Conservation (phyloP, 176 grass and related monocot species). For the Aegilops umbellulata region DNA sequence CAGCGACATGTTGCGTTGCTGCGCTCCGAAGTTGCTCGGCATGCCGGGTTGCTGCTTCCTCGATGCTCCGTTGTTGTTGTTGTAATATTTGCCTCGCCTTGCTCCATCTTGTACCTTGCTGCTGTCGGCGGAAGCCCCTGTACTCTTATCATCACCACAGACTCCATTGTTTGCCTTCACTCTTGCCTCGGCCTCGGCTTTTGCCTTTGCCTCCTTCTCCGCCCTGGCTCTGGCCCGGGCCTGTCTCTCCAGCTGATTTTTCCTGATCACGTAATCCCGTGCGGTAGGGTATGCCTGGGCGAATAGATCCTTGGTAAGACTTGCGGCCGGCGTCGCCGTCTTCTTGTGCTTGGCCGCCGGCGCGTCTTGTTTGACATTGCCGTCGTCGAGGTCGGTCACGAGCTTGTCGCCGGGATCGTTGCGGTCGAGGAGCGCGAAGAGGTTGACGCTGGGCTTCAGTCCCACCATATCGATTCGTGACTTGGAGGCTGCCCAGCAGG, state of each 20-base stretch:
- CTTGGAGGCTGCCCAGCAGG: too few relatives aligned
- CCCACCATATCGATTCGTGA: too few relatives aligned
- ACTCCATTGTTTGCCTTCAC: not conserved
- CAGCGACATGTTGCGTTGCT: too few relatives aligned
- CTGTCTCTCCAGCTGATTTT: not conserved
- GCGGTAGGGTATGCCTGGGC: not conserved
- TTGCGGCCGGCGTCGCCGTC: not conserved
- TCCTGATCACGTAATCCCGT: not conserved
- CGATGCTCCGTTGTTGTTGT: too few relatives aligned
- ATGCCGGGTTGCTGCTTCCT: too few relatives aligned
- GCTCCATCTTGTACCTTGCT: not conserved
- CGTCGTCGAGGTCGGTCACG: not conserved
- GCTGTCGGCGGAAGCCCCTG: not conserved
- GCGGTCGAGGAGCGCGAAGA: not conserved
- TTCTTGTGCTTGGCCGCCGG: not conserved
- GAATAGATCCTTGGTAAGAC: not conserved
- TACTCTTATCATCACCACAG: too few relatives aligned
- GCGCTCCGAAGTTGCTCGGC: too few relatives aligned
- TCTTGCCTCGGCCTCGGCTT: not conserved
- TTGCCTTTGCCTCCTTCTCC: too few relatives aligned
- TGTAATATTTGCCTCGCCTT: too few relatives aligned
- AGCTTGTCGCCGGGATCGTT: not conserved
- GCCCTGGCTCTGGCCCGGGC: not conserved
- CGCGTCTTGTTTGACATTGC: not conserved
- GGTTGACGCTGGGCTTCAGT: not conserved